phyloP scores from a whole-genome alignment of 306 rosid species.

The Calophaca sinica region DNA sequence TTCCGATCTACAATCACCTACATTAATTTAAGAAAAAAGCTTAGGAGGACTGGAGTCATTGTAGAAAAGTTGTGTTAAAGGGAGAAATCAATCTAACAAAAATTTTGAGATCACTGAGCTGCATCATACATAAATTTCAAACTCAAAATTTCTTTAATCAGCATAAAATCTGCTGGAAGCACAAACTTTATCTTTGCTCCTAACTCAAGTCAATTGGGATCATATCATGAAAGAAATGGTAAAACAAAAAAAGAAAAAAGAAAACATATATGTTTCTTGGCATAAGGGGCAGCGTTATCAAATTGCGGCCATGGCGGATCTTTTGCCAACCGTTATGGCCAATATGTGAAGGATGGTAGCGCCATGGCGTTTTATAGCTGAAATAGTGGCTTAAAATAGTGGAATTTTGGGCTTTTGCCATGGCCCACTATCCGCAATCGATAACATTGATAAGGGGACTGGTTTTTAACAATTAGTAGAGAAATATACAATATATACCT shows the following conservation, averaged over 20 bases:
- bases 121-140: constrained; percentile 33
- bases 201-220: constrained; percentile 29
- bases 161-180: constrained; percentile 28
- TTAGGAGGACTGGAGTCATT: constrained; percentile 22
- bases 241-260: neutral
- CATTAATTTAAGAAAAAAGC: constrained; percentile 36
- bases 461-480: constrained; percentile 15
- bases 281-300: neutral
- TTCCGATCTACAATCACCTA: constrained; percentile 80
- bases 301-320: no score
- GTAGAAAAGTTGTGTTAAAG: neutral
- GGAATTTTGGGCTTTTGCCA: no score
- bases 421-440: no score
- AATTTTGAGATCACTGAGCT: constrained; percentile 26
- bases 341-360: no score
- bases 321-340: no score
- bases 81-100: constrained; percentile 23
- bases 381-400: no score
- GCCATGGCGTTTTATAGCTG: no score
- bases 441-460: neutral
- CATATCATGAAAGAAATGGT: constrained; percentile 1
- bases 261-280: constrained; percentile 29
- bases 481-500: constrained; percentile 55
- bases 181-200: constrained; percentile 4
- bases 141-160: constrained; percentile 19